These are phyloP conservation scores for Stagonosporopsis vannaccii DNA, from an alignment of 2,329 filamentous ascomycete species.

Conservation along the genomic window DNA sequence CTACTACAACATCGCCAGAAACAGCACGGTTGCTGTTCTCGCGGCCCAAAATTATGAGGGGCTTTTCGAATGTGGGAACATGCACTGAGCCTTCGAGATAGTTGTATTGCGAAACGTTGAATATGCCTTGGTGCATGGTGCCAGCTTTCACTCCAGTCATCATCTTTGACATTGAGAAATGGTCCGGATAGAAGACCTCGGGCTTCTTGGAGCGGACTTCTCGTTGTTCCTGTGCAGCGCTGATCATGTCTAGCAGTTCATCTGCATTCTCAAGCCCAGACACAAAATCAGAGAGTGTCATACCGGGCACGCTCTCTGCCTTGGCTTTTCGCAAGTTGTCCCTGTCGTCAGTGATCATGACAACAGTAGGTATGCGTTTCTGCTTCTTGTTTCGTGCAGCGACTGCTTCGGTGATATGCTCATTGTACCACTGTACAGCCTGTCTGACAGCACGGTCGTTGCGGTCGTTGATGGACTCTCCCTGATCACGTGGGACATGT, in stretches of 20 bases:
- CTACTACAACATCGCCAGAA: slow-evolving; percentile 89
- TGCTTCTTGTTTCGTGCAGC: slow-evolving; percentile 61
- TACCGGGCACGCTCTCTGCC: slow-evolving; percentile 73
- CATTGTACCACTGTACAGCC: slow-evolving; percentile 88
- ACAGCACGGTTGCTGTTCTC: slow-evolving; percentile 97
- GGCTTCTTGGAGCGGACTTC: slow-evolving; percentile 70
- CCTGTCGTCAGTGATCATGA: slow-evolving; percentile 93
- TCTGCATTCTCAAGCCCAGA: slow-evolving; percentile 82
- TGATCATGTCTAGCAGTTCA: slow-evolving; percentile 90
- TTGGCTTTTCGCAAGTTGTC: slow-evolving; percentile 86
- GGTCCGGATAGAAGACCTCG: slow-evolving; percentile 85
- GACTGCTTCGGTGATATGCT: slow-evolving; percentile 74
- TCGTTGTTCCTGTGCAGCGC: slow-evolving; percentile 74
- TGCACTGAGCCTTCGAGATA: slow-evolving; percentile 94
- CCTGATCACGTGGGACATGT: slow-evolving; percentile 74
- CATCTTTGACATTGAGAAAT: slow-evolving; percentile 88
- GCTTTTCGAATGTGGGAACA: slow-evolving; percentile 87
- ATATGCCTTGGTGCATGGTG: slow-evolving; percentile 89
- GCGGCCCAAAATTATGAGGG: slow-evolving; percentile 84
- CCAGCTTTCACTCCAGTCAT: slow-evolving; percentile 92
- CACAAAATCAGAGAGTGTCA: slow-evolving; percentile 78
- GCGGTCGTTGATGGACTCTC: slow-evolving; percentile 93
- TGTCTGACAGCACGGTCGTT: slow-evolving; percentile 91
- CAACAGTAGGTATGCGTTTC: slow-evolving; percentile 72
- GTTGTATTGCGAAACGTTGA: slow-evolving; percentile 97